Evolutionary conservation across 2,329 filamentous ascomycete species (phyloP).

Genomic region (Podosphaera leucotricha): DNA sequence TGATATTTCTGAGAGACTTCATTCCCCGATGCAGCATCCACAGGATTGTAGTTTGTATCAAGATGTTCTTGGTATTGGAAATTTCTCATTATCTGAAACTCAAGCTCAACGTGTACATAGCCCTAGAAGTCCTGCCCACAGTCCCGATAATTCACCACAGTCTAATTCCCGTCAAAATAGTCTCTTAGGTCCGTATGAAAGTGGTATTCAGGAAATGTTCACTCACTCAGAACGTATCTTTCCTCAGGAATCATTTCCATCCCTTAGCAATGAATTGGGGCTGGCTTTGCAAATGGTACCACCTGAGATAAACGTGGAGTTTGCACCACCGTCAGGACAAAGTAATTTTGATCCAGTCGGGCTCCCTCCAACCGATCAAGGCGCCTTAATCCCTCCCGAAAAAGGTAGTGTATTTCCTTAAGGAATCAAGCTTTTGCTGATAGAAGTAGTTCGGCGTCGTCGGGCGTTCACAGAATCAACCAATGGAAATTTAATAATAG

Average conservation of each 20-base stretch:
- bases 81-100: slow-evolving; percentile 56
- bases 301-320: slow-evolving; percentile 88
- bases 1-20: slow-evolving; percentile 56
- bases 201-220: slow-evolving; percentile 20
- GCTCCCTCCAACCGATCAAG: slow-evolving; percentile 36
- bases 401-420: slow-evolving; percentile 24
- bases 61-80: slow-evolving; percentile 52
- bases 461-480: slow-evolving; percentile 17
- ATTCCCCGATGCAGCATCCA: slow-evolving; percentile 59
- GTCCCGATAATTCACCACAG: slow-evolving; percentile 40
- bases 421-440: slow-evolving; percentile 5
- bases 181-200: slow-evolving; percentile 13
- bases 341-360: slow-evolving; percentile 44
- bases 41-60: slow-evolving; percentile 52
- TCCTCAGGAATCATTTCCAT: slow-evolving; percentile 24
- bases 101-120: slow-evolving; percentile 28
- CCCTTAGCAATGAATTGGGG: slow-evolving; percentile 34
- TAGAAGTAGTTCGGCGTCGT: slow-evolving; percentile 13
- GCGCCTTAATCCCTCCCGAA: slow-evolving; percentile 66
- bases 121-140: slow-evolving; percentile 56
- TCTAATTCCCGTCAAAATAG: slow-evolving; percentile 32
- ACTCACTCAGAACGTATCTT: slow-evolving; percentile 26
- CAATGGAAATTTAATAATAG: slow-evolving; percentile 13
- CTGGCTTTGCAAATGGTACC: slow-evolving; percentile 58
- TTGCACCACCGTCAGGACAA: slow-evolving; percentile 50